Evolutionary conservation across 805 yeast species (phyloP).

Genomic region (Cyberlindnera euphorbiiphila): DNA sequence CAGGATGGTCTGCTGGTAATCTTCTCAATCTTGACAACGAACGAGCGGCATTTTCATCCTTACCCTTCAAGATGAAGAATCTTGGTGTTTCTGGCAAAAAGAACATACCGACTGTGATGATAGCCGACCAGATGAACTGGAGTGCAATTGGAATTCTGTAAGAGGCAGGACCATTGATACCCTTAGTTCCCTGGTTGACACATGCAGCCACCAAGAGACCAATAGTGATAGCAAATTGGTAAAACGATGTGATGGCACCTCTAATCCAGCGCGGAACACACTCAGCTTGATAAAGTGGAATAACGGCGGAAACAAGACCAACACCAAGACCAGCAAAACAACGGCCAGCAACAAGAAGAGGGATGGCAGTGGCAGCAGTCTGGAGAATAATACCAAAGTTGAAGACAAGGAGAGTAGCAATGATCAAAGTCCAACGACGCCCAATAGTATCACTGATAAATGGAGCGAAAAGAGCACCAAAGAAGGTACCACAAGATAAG

Average conservation of each 20-base stretch:
- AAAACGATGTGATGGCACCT: slow-evolving; percentile 73
- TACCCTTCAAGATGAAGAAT: slow-evolving; percentile 54
- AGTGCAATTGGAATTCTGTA: slow-evolving; percentile 74
- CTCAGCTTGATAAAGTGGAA: slow-evolving; percentile 77
- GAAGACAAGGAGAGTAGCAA: slow-evolving; percentile 43
- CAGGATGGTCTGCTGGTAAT: slow-evolving; percentile 41
- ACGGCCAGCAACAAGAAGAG: slow-evolving; percentile 62
- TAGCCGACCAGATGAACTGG: slow-evolving; percentile 66
- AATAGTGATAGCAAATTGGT: slow-evolving; percentile 71
- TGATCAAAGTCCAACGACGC: slow-evolving; percentile 46
- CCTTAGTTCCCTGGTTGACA: slow-evolving; percentile 64
- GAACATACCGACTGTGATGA: slow-evolving; percentile 58
- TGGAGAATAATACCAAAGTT: slow-evolving; percentile 52
- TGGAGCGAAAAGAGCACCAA: slow-evolving; percentile 62
- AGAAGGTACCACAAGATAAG: slow-evolving; percentile 65
- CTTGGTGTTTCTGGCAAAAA: slow-evolving; percentile 78
- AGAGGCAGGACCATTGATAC: slow-evolving; percentile 48
- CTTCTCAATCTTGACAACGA: slow-evolving; percentile 55
- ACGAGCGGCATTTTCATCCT: slow-evolving; percentile 51
- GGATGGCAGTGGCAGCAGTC: slow-evolving; percentile 41
- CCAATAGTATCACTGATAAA: slow-evolving; percentile 53
- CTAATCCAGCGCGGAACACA: slow-evolving; percentile 75
- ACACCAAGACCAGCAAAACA: slow-evolving; percentile 69
- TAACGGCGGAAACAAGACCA: slow-evolving; percentile 68
- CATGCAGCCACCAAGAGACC: slow-evolving; percentile 70